Percentiles rank a stretch among this genome's conserved stretches.
Evolutionary conservation across 2,329 filamentous ascomycete species (phyloP).

Genomic region (Blastomyces parvus): DNA sequence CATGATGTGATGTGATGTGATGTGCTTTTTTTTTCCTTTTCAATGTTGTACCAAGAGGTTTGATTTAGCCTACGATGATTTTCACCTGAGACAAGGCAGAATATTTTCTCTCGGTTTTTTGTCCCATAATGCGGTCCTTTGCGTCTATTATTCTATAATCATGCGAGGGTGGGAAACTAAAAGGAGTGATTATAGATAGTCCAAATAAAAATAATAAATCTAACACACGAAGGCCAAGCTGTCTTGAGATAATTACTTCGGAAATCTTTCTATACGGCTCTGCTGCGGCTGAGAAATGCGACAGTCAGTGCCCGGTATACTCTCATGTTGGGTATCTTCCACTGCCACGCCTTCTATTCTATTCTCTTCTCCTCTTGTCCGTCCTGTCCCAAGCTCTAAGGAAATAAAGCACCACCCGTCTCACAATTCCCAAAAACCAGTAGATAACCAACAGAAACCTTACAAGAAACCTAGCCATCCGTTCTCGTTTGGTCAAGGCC

Average conservation of each 20-base stretch:
- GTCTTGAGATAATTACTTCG: background rate
- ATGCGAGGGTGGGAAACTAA: background rate
- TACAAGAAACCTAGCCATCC: background rate
- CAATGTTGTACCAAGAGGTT: conserved; percentile 1
- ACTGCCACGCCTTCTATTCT: background rate
- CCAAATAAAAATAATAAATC: background rate
- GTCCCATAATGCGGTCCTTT: background rate
- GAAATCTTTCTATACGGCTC: background rate
- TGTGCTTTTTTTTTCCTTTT: background rate
- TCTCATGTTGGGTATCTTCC: background rate
- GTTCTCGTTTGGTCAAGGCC: background rate
- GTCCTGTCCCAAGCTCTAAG: background rate
- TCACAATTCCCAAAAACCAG: conserved; percentile 1
- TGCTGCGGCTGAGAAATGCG: background rate
- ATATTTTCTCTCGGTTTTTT: background rate
- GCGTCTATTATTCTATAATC: background rate
- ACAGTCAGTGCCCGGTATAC: background rate
- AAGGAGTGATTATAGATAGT: background rate
- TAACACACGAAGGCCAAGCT: background rate
- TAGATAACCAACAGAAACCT: conserved; percentile 9
- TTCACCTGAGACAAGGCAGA: background rate
- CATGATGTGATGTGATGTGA: background rate
- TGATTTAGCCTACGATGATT: background rate
- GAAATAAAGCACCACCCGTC: background rate
- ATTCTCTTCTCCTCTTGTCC: background rate